A percentile compares a stretch with the other conserved stretches of the same genome.
Evolutionary conservation across 345 rosid species (phyloP).

Genomic region (Citrus medica): DNA sequence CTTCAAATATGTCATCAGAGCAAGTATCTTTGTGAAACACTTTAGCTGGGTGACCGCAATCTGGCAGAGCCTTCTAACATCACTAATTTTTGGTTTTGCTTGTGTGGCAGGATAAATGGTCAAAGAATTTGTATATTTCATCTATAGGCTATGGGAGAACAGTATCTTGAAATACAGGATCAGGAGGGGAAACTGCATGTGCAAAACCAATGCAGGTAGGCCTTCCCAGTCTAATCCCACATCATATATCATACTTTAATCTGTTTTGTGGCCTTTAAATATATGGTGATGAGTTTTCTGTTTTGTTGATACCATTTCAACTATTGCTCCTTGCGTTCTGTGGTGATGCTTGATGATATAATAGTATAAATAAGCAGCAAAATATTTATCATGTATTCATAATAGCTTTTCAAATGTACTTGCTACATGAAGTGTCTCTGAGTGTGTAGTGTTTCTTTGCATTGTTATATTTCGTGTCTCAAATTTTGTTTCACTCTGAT

Average conservation of each 20-base stretch:
- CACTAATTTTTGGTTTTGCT: neutral
- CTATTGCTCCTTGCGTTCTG: neutral
- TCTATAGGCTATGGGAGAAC: slow-evolving; percentile 37
- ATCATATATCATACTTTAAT: neutral
- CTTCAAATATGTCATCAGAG: neutral
- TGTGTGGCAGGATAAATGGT: slow-evolving; percentile 33
- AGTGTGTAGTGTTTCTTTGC: neutral
- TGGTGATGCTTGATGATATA: neutral
- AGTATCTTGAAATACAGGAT: slow-evolving; percentile 20
- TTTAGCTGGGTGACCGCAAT: neutral
- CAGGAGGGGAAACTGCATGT: slow-evolving; percentile 2
- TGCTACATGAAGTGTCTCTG: neutral
- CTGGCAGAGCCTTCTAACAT: neutral
- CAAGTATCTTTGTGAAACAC: neutral
- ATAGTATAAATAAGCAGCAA: neutral
- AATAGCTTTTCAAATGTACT: neutral
- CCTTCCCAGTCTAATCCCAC: neutral
- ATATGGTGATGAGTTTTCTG: neutral
- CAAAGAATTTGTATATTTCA: slow-evolving; percentile 34
- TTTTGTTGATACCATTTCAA: neutral
- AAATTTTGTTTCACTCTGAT: neutral
- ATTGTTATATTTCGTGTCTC: neutral
- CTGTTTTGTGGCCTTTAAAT: neutral
- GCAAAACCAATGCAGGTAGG: slow-evolving; percentile 14
- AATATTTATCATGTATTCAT: neutral